Evolutionary conservation across 495 filamentous ascomycete genomes (phyloP).

Genomic region (Oleoguttula mirabilis): DNA sequence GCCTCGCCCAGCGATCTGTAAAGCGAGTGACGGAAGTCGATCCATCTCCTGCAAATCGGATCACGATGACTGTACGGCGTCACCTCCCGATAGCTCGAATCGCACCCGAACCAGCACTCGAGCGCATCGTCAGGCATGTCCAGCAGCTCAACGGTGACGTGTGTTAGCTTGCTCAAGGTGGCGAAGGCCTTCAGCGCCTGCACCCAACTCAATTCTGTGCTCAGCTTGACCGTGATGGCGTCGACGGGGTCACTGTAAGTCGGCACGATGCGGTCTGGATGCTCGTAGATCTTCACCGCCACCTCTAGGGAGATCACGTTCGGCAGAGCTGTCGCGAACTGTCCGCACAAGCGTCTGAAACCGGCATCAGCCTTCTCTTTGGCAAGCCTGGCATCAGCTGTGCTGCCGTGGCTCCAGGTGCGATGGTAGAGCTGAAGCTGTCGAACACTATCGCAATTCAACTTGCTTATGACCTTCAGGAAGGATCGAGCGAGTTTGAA

Average conservation of each 20-base stretch:
- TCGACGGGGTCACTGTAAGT: neutral
- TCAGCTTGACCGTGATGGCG: neutral
- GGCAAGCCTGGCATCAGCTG: neutral
- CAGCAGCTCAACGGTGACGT: neutral
- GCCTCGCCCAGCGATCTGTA: too few relatives aligned
- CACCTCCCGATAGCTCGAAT: too few relatives aligned
- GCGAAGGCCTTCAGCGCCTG: neutral
- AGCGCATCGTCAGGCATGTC: neutral
- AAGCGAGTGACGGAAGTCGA: too few relatives aligned
- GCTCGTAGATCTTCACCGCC: neutral
- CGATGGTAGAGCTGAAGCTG: too few relatives aligned
- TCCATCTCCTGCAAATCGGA: too few relatives aligned
- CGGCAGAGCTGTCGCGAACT: neutral
- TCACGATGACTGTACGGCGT: too few relatives aligned
- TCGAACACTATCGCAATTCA: too few relatives aligned
- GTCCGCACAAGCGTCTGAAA: neutral
- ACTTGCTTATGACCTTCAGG: too few relatives aligned
- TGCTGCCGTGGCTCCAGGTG: neutral
- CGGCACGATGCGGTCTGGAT: constrained; percentile 2
- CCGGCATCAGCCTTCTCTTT: neutral
- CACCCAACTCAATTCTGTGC: neutral
- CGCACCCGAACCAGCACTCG: neutral
- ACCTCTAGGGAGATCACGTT: neutral
- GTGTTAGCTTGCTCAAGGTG: neutral
- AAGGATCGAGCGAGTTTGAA: too few relatives aligned